phyloP scores from a whole-genome alignment of 2,329 filamentous ascomycete species.

The Dichotomopilus funicola region DNA sequence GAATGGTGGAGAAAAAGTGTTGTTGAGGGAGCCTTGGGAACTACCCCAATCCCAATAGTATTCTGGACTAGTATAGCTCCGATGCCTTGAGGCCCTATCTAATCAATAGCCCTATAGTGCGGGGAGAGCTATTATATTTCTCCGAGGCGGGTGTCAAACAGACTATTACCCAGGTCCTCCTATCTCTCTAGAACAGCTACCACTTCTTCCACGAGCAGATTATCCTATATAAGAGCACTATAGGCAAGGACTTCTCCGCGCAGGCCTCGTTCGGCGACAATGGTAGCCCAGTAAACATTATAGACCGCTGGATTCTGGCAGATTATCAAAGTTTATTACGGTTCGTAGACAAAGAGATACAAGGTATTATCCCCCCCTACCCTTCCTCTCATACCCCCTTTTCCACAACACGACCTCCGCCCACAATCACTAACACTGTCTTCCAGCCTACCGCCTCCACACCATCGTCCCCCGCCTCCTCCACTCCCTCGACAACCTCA shows the following conservation, averaged over 20 bases:
- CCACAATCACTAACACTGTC: slow-evolving; percentile 9
- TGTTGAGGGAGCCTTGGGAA: slow-evolving; percentile 93
- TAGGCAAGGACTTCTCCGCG: slow-evolving; percentile 30
- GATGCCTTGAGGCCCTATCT: slow-evolving; percentile 88
- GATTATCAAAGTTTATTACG: slow-evolving; percentile 84
- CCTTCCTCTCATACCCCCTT: too few species aligned
- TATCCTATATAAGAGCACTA: slow-evolving; percentile 68
- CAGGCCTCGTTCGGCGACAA: slow-evolving; percentile 47
- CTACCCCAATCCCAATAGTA: slow-evolving; percentile 76
- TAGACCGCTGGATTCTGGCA: slow-evolving; percentile 93
- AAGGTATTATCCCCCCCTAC: too few species aligned
- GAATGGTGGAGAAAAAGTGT: slow-evolving; percentile 99
- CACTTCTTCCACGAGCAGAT: slow-evolving; percentile 93
- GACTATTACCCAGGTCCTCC: slow-evolving; percentile 81
- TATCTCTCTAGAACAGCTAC: slow-evolving; percentile 93
- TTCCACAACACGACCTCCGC: too few species aligned
- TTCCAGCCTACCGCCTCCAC: slow-evolving; percentile 64
- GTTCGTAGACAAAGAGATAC: slow-evolving; percentile 92
- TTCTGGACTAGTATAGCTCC: slow-evolving; percentile 83
- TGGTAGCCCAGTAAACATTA: slow-evolving; percentile 62
- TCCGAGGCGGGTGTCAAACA: slow-evolving; percentile 90
- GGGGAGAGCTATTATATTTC: slow-evolving; percentile 83
- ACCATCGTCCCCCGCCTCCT: slow-evolving; percentile 84
- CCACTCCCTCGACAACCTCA: slow-evolving; percentile 81
- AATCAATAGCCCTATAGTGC: slow-evolving; percentile 92